These are phyloP conservation scores for Arxiozyma telluris DNA, from an alignment of 1,139 yeast genomes.

Conservation along the genomic window DNA sequence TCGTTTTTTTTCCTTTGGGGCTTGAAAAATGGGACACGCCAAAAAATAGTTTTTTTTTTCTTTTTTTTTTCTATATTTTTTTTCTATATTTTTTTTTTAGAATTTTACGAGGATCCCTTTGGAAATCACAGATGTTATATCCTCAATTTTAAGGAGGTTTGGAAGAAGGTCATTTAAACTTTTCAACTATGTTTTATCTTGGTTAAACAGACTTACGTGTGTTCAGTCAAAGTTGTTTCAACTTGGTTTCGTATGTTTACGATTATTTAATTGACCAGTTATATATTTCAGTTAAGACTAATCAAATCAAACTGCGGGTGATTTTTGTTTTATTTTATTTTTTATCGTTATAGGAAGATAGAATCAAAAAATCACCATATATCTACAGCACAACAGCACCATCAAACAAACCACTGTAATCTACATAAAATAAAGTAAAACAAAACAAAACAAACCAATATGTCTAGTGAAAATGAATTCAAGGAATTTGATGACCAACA, in stretches of 20 bases:
- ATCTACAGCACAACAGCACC: too few species aligned
- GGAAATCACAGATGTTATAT: neutral
- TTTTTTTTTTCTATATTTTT: too few species aligned
- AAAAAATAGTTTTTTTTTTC: too few species aligned
- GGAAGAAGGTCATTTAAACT: too few species aligned
- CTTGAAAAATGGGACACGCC: neutral
- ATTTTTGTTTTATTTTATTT: too few species aligned
- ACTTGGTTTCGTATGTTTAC: neutral
- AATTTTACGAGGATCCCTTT: neutral
- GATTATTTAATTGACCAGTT: neutral
- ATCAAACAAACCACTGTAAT: neutral
- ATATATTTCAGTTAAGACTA: neutral
- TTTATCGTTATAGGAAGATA: neutral
- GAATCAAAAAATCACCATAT: neutral
- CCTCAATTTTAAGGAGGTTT: neutral
- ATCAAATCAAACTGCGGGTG: neutral
- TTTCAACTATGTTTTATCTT: neutral
- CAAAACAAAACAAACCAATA: neutral
- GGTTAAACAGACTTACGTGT: neutral
- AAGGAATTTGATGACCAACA: constrained; percentile 45
- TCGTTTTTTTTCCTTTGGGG: neutral
- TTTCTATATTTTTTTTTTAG: neutral
- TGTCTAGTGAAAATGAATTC: constrained; percentile 31
- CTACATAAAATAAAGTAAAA: neutral
- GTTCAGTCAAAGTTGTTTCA: neutral